These are phyloP conservation scores for Picochlorum sp. DNA, from an alignment of 139 green algal genomes.

Conservation along the genomic window DNA sequence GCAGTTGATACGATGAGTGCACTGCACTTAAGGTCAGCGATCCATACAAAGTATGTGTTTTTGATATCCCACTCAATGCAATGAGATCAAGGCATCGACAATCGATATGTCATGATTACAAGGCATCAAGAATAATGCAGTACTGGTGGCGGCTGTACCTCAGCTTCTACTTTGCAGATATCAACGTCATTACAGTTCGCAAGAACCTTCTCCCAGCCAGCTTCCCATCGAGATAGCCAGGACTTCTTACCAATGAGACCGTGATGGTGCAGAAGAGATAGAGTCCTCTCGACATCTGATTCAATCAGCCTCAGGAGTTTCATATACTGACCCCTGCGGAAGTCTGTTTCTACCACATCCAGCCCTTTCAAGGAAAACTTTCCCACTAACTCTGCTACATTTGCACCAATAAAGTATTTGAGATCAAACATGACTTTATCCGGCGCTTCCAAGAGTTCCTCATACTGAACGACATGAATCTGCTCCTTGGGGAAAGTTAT, in stretches of 20 bases:
- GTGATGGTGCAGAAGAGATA: conserved; percentile 4
- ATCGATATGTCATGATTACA: too few species aligned
- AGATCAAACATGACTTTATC: conserved; percentile 11
- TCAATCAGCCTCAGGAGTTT: background rate
- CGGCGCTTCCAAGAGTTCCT: conserved; percentile 7
- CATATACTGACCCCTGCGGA: conserved; percentile 12
- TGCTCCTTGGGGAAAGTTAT: conserved; percentile 6
- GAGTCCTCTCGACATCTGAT: background rate
- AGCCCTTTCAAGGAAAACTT: background rate
- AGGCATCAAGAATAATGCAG: background rate
- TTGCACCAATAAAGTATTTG: conserved; percentile 5
- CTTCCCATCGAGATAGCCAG: conserved; percentile 10
- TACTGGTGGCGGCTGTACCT: conserved; percentile 1
- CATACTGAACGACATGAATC: conserved; percentile 9
- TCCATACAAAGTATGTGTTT: too few species aligned
- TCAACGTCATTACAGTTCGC: background rate
- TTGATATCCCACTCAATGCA: too few species aligned
- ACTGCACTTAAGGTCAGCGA: too few species aligned
- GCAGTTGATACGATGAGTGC: too few species aligned
- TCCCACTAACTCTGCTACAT: conserved; percentile 2
- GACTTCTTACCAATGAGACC: conserved; percentile 1
- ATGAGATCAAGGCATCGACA: too few species aligned
- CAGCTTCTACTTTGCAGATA: background rate
- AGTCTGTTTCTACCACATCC: background rate
- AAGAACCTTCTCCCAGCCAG: background rate